Evolutionary conservation across 23 red algal genomes (phyloP).

Genomic region (Gracilaria domingensis): DNA sequence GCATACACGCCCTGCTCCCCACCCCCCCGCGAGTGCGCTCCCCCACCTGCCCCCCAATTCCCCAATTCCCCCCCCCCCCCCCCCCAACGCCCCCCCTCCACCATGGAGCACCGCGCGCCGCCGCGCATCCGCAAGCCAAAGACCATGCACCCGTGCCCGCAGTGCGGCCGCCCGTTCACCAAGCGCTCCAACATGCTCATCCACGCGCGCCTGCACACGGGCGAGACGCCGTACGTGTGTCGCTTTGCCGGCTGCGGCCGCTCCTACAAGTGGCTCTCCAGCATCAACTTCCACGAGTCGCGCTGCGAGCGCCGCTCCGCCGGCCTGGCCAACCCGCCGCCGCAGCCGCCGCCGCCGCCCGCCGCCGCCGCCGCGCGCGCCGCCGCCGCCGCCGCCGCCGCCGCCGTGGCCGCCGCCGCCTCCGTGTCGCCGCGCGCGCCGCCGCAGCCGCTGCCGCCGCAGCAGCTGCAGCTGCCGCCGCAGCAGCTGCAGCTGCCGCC

Average conservation of each 20-base stretch:
- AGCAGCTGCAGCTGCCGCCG: background rate
- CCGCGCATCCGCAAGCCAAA: constrained; percentile 31
- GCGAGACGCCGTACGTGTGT: constrained; percentile 85
- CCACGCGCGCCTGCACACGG: constrained; percentile 87
- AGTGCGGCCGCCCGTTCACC: constrained; percentile 68
- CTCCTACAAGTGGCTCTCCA: constrained; percentile 84
- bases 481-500: background rate
- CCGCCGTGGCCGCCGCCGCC: constrained; percentile 34
- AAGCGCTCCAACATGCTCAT: constrained; percentile 80
- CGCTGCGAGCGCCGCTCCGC: constrained; percentile 37
- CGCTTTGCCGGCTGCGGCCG: constrained; percentile 67
- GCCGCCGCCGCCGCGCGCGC: constrained; percentile 3
- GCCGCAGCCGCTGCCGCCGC: constrained; percentile 31
- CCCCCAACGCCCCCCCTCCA: no score
- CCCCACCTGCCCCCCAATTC: no score
- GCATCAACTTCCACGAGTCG: constrained; percentile 66
- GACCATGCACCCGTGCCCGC: constrained; percentile 55
- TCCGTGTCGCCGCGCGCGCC: background rate
- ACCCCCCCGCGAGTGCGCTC: no score
- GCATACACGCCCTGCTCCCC: no score
- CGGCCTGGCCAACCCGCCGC: constrained; percentile 46
- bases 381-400: constrained; percentile 30
- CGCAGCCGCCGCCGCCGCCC: constrained; percentile 54
- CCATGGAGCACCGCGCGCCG: no score
- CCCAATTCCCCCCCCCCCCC: no score